A percentile compares a stretch with the other conserved stretches of the same genome.
These are phyloP conservation scores for Calonectria crousiana DNA, from an alignment of 2,329 filamentous ascomycete species.

Conservation along the genomic window DNA sequence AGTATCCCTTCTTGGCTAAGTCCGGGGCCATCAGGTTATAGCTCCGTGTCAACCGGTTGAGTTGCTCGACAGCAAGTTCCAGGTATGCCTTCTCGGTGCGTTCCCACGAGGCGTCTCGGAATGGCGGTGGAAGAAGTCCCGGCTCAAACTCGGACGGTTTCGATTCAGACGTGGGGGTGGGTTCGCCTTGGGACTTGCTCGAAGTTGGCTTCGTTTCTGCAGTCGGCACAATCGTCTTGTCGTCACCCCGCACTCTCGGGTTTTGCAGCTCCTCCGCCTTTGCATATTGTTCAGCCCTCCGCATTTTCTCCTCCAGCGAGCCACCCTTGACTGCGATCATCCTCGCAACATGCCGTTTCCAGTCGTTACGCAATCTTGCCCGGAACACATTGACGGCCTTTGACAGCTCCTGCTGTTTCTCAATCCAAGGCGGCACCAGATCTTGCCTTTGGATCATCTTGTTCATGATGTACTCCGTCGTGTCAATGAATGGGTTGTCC, in stretches of 20 bases:
- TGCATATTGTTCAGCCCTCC: conserved; percentile 78
- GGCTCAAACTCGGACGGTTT: not conserved
- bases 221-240: conserved; percentile 59
- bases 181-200: not conserved
- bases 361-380: conserved; percentile 80
- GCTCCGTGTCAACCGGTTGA: conserved; percentile 84
- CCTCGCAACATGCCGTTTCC: conserved; percentile 84
- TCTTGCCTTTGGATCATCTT: conserved; percentile 98
- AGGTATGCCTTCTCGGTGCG: conserved; percentile 80
- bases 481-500: conserved; percentile 91
- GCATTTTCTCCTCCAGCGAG: conserved; percentile 78
- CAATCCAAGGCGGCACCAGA: conserved; percentile 97
- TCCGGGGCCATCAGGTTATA: conserved; percentile 97
- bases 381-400: conserved; percentile 79
- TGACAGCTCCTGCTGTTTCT: conserved; percentile 93
- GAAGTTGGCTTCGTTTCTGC: not conserved
- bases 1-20: conserved; percentile 93
- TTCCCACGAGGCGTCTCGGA: conserved; percentile 85
- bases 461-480: conserved; percentile 98
- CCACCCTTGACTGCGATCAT: conserved; percentile 84
- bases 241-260: conserved; percentile 59
- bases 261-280: conserved; percentile 78
- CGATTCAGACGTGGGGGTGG: not conserved
- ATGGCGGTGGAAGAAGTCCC: conserved; percentile 62
- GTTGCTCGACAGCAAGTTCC: conserved; percentile 78